Base-by-base conservation (phyloP, 108 stramenopile species). In the Pelagomonas calceolata region DNA sequence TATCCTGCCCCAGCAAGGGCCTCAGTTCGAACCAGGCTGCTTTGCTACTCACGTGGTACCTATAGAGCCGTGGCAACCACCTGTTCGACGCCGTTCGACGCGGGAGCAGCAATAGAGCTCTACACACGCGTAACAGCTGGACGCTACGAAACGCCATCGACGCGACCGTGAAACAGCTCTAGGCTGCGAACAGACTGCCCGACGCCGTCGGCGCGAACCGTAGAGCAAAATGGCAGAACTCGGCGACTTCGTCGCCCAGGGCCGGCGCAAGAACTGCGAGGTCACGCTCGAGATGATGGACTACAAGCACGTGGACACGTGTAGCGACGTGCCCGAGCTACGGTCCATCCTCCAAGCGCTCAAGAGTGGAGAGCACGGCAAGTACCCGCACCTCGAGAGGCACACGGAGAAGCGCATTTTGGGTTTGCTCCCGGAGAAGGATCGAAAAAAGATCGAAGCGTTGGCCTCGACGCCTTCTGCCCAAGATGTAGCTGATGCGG, bases 221-320 rank as follows among this genome's bases (percentile, higher is more conserved):
- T n/a, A n/a, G n/a, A n/a, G n/a, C 67, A 35, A 5, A 36, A 71
- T 71, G 70, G 70, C 70, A 4, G 70, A 71, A 15, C 70, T 71
- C 30, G 70, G 70, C 17, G 70, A 71, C 36, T 65, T 71, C 35
- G 33, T 71, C 64, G 31, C 21, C 51, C 51, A 60, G 16, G 32
- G 32, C 15, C 14, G 26, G 7, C 60, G 60, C 31, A 30, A 45
- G 9, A 30, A 14, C 34, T 32, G 69, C 26, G 75, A 84, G 26
- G 83, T 87, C 12, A 21, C 45, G 17, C 69, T 83, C 16, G 86
- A 87, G n/a, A 87, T 85, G 83, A 74, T 90, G 21, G 89, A 90
- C 80, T 90, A 86, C 66, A 73, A 30, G n/a, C 88, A 81, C 70
- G 80, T 88, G 12, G 76, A 79, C 21, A 67, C 77, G 43, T 85